Conservation (phyloP, 208 protist species). For the Crithidia brevicula region DNA sequence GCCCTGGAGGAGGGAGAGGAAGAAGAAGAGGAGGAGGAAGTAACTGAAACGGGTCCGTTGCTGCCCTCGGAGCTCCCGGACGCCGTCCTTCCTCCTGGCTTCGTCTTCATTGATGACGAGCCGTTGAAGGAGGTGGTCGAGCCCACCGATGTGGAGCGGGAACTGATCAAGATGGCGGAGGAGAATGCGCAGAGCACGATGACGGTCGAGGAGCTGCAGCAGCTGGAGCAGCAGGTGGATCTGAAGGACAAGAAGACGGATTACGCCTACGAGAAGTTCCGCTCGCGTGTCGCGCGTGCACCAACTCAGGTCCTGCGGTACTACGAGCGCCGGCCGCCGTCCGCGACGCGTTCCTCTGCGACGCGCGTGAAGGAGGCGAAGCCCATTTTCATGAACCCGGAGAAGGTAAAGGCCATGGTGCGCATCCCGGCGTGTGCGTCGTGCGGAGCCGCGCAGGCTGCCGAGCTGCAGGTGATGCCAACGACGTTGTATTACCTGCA, state of each 20-base stretch:
- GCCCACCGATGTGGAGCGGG: conserved; percentile 64
- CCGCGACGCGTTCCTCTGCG: neutral
- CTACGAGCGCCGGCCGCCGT: conserved; percentile 39
- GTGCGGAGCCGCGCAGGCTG: conserved; percentile 68
- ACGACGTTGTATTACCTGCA: conserved; percentile 79
- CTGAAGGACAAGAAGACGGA: conserved; percentile 74
- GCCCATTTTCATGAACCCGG: conserved; percentile 83
- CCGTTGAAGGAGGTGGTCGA: conserved; percentile 57
- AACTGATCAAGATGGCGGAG: conserved; percentile 68
- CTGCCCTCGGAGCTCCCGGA: conserved; percentile 47
- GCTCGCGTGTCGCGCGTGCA: conserved; percentile 55
- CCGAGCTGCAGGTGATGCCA: conserved; percentile 87
- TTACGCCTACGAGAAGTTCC: conserved; percentile 84
- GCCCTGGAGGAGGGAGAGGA: conserved; percentile 44
- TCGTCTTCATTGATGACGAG: conserved; percentile 70
- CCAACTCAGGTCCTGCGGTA: conserved; percentile 84
- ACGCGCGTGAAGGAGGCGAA: conserved; percentile 19
- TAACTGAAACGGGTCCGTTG: conserved; percentile 41
- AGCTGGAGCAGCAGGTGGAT: conserved; percentile 70
- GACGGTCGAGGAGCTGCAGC: conserved; percentile 59
- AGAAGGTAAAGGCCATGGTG: conserved; percentile 47
- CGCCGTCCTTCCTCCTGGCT: conserved; percentile 65
- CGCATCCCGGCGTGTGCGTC: conserved; percentile 55
- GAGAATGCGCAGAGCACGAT: conserved; percentile 42
- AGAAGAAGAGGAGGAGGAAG: conserved; percentile 49